These are phyloP conservation scores for Hemerocallis citrina DNA, from an alignment of 106 monocot genomes.

Conservation along the genomic window DNA sequence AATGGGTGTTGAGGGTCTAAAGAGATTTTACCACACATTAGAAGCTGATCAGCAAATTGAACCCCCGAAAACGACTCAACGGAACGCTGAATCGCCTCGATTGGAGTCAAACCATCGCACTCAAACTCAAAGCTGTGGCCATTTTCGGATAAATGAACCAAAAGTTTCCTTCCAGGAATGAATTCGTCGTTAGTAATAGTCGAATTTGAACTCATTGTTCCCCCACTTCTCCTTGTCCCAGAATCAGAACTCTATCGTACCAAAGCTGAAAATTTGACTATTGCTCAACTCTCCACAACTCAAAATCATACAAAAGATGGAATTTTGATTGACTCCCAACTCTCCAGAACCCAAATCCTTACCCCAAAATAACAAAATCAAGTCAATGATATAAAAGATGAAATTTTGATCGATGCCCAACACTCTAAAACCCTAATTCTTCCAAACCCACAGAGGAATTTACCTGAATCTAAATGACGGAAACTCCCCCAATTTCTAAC, in stretches of 20 bases:
- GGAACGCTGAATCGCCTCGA: slow-evolving; percentile 55
- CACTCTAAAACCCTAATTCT: slow-evolving; percentile 6
- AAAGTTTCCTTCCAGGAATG: slow-evolving; percentile 65
- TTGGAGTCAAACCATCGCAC: slow-evolving; percentile 66
- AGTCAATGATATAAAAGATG: neutral
- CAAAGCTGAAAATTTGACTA: too few species aligned
- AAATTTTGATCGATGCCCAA: neutral
- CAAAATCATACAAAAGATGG: neutral
- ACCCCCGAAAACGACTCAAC: slow-evolving; percentile 53
- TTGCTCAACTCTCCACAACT: neutral
- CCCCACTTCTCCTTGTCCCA: slow-evolving; percentile 11
- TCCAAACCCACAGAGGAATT: slow-evolving; percentile 1
- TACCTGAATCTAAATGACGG: neutral
- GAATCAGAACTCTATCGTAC: neutral
- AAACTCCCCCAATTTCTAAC: neutral
- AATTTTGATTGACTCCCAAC: neutral
- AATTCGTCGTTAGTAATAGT: slow-evolving; percentile 36
- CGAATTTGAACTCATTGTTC: slow-evolving; percentile 66
- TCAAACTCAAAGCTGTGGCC: slow-evolving; percentile 88
- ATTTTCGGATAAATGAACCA: slow-evolving; percentile 75
- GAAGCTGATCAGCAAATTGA: slow-evolving; percentile 54
- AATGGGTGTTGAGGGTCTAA: slow-evolving; percentile 54
- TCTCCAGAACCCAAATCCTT: slow-evolving; percentile 5
- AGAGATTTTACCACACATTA: slow-evolving; percentile 63
- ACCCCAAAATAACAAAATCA: too few species aligned